These are phyloP conservation scores for Cymbidium sinense DNA, from an alignment of 106 monocot genomes.

Conservation along the genomic window DNA sequence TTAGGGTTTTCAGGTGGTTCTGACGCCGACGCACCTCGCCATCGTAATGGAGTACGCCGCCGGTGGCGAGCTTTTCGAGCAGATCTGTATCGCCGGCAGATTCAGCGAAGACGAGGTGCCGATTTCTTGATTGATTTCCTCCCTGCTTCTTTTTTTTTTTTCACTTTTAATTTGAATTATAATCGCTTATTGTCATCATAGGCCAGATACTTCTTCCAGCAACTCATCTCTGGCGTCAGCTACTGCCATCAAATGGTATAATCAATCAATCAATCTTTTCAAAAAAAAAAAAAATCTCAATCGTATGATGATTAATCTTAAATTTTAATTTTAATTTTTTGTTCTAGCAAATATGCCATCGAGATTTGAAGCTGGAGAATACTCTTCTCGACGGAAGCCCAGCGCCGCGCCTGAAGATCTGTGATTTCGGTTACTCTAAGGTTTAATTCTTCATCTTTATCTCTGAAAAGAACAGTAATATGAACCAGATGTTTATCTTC, in stretches of 20 bases:
- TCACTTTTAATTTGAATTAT: background rate
- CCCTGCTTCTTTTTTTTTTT: background rate
- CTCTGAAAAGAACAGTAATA: background rate
- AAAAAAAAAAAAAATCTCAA: no score
- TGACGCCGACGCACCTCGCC: conserved; percentile 80
- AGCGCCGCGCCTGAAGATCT: conserved; percentile 81
- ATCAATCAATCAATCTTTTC: background rate
- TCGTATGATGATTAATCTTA: background rate
- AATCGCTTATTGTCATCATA: conserved; percentile 23
- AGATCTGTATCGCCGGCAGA: conserved; percentile 74
- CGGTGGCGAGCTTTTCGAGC: conserved; percentile 91
- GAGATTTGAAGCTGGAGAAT: conserved; percentile 91
- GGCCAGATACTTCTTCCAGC: conserved; percentile 98
- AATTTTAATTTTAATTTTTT: background rate
- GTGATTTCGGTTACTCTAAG: conserved; percentile 94
- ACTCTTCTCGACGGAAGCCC: conserved; percentile 83
- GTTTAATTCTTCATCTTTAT: conserved; percentile 11
- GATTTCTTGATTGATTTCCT: background rate
- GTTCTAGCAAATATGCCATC: conserved; percentile 67
- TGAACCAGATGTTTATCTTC: background rate
- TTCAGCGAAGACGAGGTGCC: conserved; percentile 87
- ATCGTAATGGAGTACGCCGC: conserved; percentile 96
- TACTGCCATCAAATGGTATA: conserved; percentile 86
- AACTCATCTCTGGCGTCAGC: conserved; percentile 88
- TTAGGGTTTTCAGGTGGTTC: conserved; percentile 43